Evolutionary conservation across 2,329 filamentous ascomycete genomes (phyloP).

Genomic region (Helotiales sp.): DNA sequence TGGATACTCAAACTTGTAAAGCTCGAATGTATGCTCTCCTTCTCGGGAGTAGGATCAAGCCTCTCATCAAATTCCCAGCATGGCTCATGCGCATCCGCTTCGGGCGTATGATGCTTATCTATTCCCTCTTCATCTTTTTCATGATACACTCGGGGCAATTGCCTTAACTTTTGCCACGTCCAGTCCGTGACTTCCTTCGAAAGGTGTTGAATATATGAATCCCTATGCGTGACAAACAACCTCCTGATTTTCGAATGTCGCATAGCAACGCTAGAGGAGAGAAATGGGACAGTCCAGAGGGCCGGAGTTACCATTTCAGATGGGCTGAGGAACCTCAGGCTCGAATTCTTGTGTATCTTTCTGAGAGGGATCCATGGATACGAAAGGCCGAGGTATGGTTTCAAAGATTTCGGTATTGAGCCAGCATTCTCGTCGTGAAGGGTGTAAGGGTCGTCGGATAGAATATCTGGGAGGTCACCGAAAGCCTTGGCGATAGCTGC

Average conservation of each 20-base stretch:
- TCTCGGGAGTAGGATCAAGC: conserved; percentile 57
- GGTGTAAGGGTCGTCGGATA: conserved; percentile 28
- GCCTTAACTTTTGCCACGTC: conserved; percentile 70
- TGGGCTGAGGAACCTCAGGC: conserved; percentile 68
- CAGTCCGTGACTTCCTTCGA: conserved; percentile 47
- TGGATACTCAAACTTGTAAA: conserved; percentile 41
- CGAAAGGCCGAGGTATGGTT: conserved; percentile 51
- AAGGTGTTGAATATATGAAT: conserved; percentile 69
- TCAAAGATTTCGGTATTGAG: conserved; percentile 22
- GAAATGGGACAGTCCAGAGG: conserved; percentile 70
- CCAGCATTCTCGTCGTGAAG: conserved; percentile 19
- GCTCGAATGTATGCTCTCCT: conserved; percentile 45
- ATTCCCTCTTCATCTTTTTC: conserved; percentile 44
- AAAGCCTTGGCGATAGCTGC: conserved; percentile 64
- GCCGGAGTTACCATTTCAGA: conserved; percentile 73
- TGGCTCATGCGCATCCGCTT: conserved; percentile 61
- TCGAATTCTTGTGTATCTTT: conserved; percentile 73
- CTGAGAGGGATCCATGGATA: conserved; percentile 74
- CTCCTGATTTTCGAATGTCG: conserved; percentile 61
- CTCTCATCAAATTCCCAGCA: conserved; percentile 68
- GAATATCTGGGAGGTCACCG: conserved; percentile 49
- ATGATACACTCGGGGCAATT: conserved; percentile 57
- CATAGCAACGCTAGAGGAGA: conserved; percentile 73
- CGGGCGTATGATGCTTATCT: conserved; percentile 45
- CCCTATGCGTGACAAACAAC: conserved; percentile 74